Evolutionary conservation across 2,329 filamentous ascomycete species (phyloP), one percentile per base, ranked within the genome.

Genomic region (Penicillium sp.): DNA sequence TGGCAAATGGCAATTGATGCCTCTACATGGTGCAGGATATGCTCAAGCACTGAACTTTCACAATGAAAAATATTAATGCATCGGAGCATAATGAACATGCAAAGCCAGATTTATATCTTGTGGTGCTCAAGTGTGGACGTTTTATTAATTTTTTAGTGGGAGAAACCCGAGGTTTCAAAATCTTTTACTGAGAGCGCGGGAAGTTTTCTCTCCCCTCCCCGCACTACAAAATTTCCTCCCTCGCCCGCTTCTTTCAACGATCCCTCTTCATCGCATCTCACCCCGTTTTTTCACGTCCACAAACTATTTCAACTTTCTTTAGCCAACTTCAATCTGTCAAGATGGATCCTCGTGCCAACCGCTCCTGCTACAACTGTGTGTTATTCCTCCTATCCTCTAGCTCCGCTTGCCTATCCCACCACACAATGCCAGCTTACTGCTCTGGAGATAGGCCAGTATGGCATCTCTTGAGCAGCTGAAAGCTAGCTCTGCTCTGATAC

Each of bases 321-420:
- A 42, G 38, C 40, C 41, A 47, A 24, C 13, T 46, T 42, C 42
- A 35, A 44, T 31, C 35, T 27, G 46, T 46, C 47, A 42, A 47
- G 40, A 80, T 80, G 78, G 77, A 79, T 59, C 75, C 70, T 60
- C 72, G 72, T 59, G 58, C 69, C 55, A 37, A 37, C 18, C 77
- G 78, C 67, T 77, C 76, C 61, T 81, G 79, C 72, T 81, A 80
- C 70, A 81, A 81, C 70, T 81, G 79, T 80, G 65, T 72, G 77
- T 78, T 58, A 15, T 48, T 42, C 31, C 44, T 42, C 32, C 20
- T 39, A 20, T 29, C 49, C 38, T 41, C 20, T 31, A 27, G 13
- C 44, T 47, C 25, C n/a, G 38, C 51, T 52, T 50, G 49, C 44
- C 46, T 52, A 46, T 41, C 31, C 33, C 45, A 44, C 54, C 33